These are phyloP conservation scores for Beauveria pseudobassiana DNA, from an alignment of 2,329 filamentous ascomycete species.

Conservation along the genomic window DNA sequence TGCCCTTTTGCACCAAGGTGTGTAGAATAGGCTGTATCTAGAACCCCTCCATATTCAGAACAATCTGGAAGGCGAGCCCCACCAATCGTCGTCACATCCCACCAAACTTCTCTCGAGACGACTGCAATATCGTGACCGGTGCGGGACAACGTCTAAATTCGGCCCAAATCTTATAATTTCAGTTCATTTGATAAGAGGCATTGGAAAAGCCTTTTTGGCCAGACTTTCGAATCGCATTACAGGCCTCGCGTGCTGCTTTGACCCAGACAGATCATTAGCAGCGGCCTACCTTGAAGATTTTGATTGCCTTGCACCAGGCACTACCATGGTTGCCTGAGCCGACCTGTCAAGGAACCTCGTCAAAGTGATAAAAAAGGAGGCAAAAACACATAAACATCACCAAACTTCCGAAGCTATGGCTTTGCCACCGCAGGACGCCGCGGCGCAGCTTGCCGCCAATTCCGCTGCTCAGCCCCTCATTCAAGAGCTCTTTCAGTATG, in stretches of 20 bases:
- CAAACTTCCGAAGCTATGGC: background rate
- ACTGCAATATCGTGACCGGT: background rate
- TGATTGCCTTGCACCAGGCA: background rate
- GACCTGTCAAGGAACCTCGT: background rate
- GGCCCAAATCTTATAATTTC: background rate
- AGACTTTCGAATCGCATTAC: background rate
- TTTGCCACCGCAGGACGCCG: background rate
- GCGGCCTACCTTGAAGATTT: background rate
- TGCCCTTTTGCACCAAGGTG: too few species aligned
- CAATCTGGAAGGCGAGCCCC: background rate
- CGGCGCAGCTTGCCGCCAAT: conserved; percentile 2
- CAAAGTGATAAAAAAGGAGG: background rate
- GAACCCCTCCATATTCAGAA: background rate
- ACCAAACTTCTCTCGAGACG: background rate
- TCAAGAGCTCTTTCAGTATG: conserved; percentile 1
- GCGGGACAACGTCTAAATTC: background rate
- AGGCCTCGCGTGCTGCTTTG: background rate
- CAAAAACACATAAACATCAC: background rate
- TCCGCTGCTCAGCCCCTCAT: background rate
- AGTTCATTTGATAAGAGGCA: too few species aligned
- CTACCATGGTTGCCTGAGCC: background rate
- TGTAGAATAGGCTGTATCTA: too few species aligned
- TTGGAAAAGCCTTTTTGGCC: background rate
- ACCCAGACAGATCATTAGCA: too few species aligned
- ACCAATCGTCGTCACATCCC: conserved; percentile 2